Evolutionary conservation across 2,329 filamentous ascomycete species (phyloP).

Genomic region (Helotiales sp.): DNA sequence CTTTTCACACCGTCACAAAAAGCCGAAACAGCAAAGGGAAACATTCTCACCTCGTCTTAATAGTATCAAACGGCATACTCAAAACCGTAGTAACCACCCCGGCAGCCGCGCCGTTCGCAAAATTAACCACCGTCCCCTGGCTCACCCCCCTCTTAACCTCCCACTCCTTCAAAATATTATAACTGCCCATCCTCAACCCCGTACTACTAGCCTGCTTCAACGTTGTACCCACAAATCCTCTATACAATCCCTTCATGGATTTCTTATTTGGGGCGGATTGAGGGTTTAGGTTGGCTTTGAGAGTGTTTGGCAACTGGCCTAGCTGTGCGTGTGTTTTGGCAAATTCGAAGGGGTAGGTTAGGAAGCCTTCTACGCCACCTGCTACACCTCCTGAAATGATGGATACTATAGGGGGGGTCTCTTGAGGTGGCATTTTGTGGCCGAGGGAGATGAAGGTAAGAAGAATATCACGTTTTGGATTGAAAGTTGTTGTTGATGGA

Average conservation of each 20-base stretch:
- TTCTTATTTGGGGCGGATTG: slow-evolving; percentile 33
- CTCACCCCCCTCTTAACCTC: slow-evolving; percentile 45
- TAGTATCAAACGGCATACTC: slow-evolving; percentile 66
- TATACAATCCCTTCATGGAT: slow-evolving; percentile 48
- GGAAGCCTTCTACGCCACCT: slow-evolving; percentile 41
- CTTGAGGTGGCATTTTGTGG: slow-evolving; percentile 10
- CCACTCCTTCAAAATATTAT: slow-evolving; percentile 54
- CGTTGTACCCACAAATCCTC: slow-evolving; percentile 52
- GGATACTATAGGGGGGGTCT: slow-evolving; percentile 30
- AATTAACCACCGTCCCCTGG: slow-evolving; percentile 57
- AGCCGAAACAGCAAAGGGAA: not conserved
- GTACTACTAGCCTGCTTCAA: slow-evolving; percentile 55
- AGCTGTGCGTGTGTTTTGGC: slow-evolving; percentile 69
- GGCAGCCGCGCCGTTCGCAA: slow-evolving; percentile 64
- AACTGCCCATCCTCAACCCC: slow-evolving; percentile 54
- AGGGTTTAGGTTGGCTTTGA: slow-evolving; percentile 38
- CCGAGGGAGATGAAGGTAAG: no score
- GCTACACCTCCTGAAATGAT: slow-evolving; percentile 38
- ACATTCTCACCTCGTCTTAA: slow-evolving; percentile 58
- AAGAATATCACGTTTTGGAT: not conserved
- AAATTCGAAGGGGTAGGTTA: slow-evolving; percentile 65
- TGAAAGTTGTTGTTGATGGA: not conserved
- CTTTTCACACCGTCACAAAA: no score
- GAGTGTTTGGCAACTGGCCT: slow-evolving; percentile 22
- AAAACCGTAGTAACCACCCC: slow-evolving; percentile 64